Base-by-base conservation (phyloP, 805 yeast species). In the Peterozyma toletana region DNA sequence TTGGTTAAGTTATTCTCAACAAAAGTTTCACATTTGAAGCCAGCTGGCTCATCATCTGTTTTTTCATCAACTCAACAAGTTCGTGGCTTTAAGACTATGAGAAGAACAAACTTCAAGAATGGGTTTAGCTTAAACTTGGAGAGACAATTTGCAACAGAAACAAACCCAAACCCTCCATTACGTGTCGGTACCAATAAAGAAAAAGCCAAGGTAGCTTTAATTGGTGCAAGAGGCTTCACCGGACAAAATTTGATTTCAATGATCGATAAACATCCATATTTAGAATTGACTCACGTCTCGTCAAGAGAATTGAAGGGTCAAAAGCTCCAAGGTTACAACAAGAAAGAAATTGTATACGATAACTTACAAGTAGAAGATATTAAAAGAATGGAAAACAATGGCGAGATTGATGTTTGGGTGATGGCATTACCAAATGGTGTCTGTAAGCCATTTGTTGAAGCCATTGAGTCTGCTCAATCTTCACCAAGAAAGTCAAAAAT, bases 381-480 rank as follows among this genome's bases (percentile, higher is more conserved):
- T 51, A 79, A 79, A 57, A 67, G 71, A 50, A 67, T 93, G 49
- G 99, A 91, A 64, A 73, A 80, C 50, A 69, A 78, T 39, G 78
- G 80, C 40, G 86, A 78, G 43, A 86, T 93, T 46, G 99, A 93
- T 57, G 83, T 90, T 42, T 93, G 99, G 99, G 95, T 95, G 27
- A 93, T 95, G 99, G 99, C 99, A 2, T 75, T 93, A 56, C 99
- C 99, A 50, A 93, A 93, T 62, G 97, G 96, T 40, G 96, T 93
- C 34, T 93, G 98, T 59, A 80, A 81, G 59, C 93, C 89, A 44
- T 85, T 86, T 60, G 93, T 86, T 35, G 81, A 81, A 15, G 88
- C 91, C 21, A 85, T 86, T 53, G 86, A 81, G 52, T 71, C 80
- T 16, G 85, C 81, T 29, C 54, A 57, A 40, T 54, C 54, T 9